Percentiles rank a stretch among this genome's conserved stretches.
These are phyloP conservation scores for Camellia granthamiana DNA, from an alignment of 148 eudicot genomes.

Conservation along the genomic window DNA sequence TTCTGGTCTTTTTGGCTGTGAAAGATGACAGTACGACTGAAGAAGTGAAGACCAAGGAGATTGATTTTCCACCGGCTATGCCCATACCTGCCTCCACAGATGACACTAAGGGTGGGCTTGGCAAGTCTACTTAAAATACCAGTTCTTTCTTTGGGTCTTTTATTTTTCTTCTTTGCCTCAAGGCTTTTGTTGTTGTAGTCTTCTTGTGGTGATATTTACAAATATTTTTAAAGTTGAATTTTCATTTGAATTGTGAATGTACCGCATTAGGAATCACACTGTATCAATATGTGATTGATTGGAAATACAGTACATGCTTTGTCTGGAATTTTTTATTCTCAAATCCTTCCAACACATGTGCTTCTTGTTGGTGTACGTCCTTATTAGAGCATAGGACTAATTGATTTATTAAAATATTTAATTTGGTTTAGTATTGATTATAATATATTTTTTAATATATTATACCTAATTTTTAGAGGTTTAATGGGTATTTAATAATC, in stretches of 20 bases:
- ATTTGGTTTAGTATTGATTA: too few species aligned
- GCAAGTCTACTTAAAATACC: constrained; percentile 24
- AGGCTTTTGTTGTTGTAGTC: not conserved
- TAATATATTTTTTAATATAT: too few species aligned
- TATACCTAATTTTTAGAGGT: too few species aligned
- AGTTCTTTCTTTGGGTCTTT: not conserved
- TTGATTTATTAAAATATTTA: too few species aligned
- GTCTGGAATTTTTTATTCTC: not conserved
- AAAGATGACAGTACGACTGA: constrained; percentile 50
- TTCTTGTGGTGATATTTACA: not conserved
- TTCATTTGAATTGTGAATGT: constrained; percentile 2
- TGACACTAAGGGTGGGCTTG: constrained; percentile 20
- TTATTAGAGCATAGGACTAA: too few species aligned
- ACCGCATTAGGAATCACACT: not conserved
- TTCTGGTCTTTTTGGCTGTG: constrained; percentile 65
- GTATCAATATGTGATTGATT: not conserved
- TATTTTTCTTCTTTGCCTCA: not conserved
- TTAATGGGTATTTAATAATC: too few species aligned
- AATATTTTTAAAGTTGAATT: not conserved
- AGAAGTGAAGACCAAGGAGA: constrained; percentile 30
- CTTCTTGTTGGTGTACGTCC: too few species aligned
- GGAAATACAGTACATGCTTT: not conserved
- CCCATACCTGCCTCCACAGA: constrained; percentile 20
- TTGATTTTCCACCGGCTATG: constrained; percentile 8
- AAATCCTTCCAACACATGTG: not conserved